phyloP scores from a whole-genome alignment of 2,329 filamentous ascomycete species.

The Curvularia hawaiiensis region DNA sequence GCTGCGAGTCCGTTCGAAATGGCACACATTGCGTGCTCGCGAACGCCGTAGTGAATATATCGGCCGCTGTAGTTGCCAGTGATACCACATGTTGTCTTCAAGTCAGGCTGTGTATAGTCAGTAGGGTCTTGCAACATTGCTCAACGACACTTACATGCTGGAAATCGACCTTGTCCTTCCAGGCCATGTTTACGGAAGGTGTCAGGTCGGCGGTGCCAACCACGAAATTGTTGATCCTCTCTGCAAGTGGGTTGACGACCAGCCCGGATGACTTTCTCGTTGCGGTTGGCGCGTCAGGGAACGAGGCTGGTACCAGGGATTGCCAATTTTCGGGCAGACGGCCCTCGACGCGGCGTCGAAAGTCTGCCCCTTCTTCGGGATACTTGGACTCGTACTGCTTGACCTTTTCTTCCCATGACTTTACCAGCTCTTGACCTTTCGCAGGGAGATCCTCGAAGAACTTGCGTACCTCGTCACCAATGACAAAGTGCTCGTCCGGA shows the following conservation, averaged over 20 bases:
- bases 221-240: conserved; percentile 65
- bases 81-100: conserved; percentile 50
- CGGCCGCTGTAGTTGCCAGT: conserved; percentile 61
- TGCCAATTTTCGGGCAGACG: conserved; percentile 55
- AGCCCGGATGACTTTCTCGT: conserved; percentile 53
- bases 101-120: conserved; percentile 29
- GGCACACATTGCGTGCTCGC: conserved; percentile 45
- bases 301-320: conserved; percentile 55
- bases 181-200: conserved; percentile 59
- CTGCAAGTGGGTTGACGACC: conserved; percentile 9
- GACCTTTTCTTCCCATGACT: conserved; percentile 56
- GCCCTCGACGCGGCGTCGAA: conserved; percentile 56
- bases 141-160: conserved; percentile 37
- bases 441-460: conserved; percentile 50
- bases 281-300: conserved; percentile 55
- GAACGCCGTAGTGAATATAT: conserved; percentile 53
- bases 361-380: conserved; percentile 56
- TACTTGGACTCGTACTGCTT: conserved; percentile 51
- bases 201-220: conserved; percentile 67
- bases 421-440: conserved; percentile 54
- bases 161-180: conserved; percentile 51
- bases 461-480: conserved; percentile 53
- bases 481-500: conserved; percentile 54
- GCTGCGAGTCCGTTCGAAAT: conserved; percentile 63
- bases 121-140: rapidly evolving